Base-by-base conservation (phyloP, 345 rosid species). In the Barbarea vulgaris region DNA sequence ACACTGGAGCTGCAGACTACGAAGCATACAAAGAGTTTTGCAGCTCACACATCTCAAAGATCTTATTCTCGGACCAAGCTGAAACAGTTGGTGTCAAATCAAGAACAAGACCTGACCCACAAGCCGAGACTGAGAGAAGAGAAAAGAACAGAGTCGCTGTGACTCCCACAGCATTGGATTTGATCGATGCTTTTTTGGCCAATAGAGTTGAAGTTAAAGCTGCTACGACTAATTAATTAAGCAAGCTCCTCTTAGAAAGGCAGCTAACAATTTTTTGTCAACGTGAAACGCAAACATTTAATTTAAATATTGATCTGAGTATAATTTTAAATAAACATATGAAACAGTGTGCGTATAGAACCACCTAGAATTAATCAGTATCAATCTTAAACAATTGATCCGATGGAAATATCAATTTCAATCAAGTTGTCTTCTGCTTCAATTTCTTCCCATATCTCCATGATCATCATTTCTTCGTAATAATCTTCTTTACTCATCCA, bases 1-100 rank as follows among this genome's bases (percentile, higher is more conserved):
- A 75, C 53, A 86, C 91, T 3, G 41, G 79, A 63, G 97, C 97
- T 13, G 96, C 91, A 67, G 82, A 75, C 60, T 92, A 92, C 56
- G 97, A 90, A 80, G 80, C 93, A 33, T 92, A 92, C 78, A 86
- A 81, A 69, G 94, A 90, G 77, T 90, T 95, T 56, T 95, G 99
- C 81, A 72, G 89, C 68, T 90, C 97, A 76, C 80, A 87, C 3
- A 34, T 80, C 73, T 89, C 97, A 3, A 75, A 90, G 81, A 60
- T 81, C 50, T 70, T 83, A 22, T 87, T 93, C 79, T 86, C 98
- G 4, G 96, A 93, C 70, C 94, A 91, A 81, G 97, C 97, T 46
- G 85, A 79, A 80, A 86, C 92, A 14, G 81, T 86, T 13, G 89
- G 94, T 42, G 81, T 88, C 75, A 83, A 73, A 78, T 79, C 72